phyloP scores from a whole-genome alignment of 78 protist species.

The Speleostelium caveatum region DNA sequence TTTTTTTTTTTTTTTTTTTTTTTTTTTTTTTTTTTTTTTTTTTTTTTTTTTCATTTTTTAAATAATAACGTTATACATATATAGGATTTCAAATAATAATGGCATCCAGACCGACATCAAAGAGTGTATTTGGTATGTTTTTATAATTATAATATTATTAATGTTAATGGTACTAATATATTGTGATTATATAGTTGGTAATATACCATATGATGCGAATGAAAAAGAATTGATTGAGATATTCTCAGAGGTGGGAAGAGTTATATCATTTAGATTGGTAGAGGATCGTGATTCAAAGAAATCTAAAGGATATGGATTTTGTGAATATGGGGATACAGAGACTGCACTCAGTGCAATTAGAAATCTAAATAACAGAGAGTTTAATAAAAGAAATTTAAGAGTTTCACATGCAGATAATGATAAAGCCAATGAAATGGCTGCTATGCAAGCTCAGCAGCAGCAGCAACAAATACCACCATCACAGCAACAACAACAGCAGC shows the following conservation, averaged over 20 bases:
- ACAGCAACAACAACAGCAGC: slow-evolving; percentile 25
- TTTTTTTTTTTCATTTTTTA: too few relatives aligned
- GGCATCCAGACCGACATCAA: too few relatives aligned
- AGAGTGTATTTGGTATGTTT: too few relatives aligned
- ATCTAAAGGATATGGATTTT: slow-evolving; percentile 93
- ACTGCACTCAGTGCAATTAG: slow-evolving; percentile 88
- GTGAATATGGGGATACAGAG: slow-evolving; percentile 89
- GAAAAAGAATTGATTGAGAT: slow-evolving; percentile 86
- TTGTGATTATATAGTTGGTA: too few relatives aligned
- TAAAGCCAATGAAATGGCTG: slow-evolving; percentile 54
- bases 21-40: too few relatives aligned
- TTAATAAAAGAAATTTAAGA: slow-evolving; percentile 60
- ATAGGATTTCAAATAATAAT: too few relatives aligned
- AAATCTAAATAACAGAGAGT: slow-evolving; percentile 80
- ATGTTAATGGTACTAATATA: too few relatives aligned
- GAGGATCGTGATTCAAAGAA: slow-evolving; percentile 89
- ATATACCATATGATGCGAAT: slow-evolving; percentile 93
- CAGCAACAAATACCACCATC: background rate
- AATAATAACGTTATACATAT: too few relatives aligned
- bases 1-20: too few relatives aligned
- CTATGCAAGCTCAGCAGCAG: background rate
- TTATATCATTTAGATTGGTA: slow-evolving; percentile 85
- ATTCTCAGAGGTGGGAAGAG: slow-evolving; percentile 89
- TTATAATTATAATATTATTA: too few relatives aligned
- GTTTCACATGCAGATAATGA: slow-evolving; percentile 84